Percentiles rank a stretch among this genome's conserved stretches.
These are phyloP conservation scores for Malassezia brasiliensis DNA, from an alignment of 1,284 basidiomycete genomes.

Conservation along the genomic window DNA sequence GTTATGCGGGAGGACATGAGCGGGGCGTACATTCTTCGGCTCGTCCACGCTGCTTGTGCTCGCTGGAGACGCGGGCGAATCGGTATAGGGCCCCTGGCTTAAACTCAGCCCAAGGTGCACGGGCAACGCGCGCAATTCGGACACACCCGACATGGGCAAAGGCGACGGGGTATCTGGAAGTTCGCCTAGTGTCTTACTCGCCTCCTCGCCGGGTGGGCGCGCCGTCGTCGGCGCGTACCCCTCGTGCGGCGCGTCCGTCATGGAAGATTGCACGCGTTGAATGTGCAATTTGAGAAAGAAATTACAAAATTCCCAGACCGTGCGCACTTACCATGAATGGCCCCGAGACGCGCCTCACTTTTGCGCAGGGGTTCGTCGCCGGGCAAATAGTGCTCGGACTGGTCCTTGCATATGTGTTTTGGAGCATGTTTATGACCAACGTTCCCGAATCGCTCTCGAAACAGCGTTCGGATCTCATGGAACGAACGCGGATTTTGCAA, in stretches of 20 bases:
- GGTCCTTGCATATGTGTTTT: conserved; percentile 42
- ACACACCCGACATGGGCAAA: background rate
- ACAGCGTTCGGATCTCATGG: conserved; percentile 17
- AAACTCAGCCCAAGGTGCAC: conserved; percentile 1
- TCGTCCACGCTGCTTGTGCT: background rate
- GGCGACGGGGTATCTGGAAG: too few relatives aligned
- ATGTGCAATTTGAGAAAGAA: background rate
- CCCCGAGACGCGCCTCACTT: conserved; percentile 29
- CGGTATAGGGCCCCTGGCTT: background rate
- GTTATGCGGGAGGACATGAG: conserved; percentile 24
- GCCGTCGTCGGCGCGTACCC: background rate
- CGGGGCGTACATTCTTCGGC: background rate
- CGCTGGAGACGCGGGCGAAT: background rate
- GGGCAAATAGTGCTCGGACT: conserved; percentile 52
- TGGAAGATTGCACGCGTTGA: conserved; percentile 2
- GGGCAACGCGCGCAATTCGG: background rate
- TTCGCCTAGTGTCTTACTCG: too few relatives aligned
- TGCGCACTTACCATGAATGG: background rate
- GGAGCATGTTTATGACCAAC: conserved; percentile 55
- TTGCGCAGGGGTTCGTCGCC: conserved; percentile 54
- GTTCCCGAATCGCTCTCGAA: conserved; percentile 26
- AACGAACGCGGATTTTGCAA: conserved; percentile 7
- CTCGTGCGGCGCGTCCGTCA: background rate
- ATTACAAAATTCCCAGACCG: background rate
- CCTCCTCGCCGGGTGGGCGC: background rate